Conservation (phyloP, 257 asterid genomes). For the Leptodermis oblonga region DNA sequence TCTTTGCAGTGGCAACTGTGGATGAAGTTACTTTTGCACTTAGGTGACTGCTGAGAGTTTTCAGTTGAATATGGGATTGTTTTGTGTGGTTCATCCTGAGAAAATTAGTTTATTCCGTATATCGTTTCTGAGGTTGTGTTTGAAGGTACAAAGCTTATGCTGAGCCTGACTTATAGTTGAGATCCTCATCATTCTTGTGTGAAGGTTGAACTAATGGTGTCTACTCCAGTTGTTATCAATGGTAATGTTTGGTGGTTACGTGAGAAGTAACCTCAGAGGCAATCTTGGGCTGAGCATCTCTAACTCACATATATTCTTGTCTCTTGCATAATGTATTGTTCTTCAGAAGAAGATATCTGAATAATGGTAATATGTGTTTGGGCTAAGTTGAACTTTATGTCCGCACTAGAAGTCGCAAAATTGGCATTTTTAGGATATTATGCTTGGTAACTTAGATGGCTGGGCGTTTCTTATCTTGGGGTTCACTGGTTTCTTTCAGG, state of each 20-base stretch:
- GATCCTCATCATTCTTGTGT: slow-evolving; percentile 21
- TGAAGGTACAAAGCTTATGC: slow-evolving; percentile 25
- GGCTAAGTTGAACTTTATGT: slow-evolving; percentile 42
- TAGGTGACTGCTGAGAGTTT: slow-evolving; percentile 15
- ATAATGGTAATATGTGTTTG: slow-evolving; percentile 32
- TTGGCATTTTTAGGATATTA: slow-evolving; percentile 38
- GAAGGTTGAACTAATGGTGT: slow-evolving; percentile 33
- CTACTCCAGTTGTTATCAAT: slow-evolving; percentile 23
- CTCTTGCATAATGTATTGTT: slow-evolving; percentile 28
- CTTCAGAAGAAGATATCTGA: slow-evolving; percentile 47
- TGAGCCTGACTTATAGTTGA: slow-evolving; percentile 19
- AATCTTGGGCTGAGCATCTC: slow-evolving; percentile 27
- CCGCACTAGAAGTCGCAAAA: slow-evolving; percentile 45
- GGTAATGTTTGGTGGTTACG: slow-evolving; percentile 18
- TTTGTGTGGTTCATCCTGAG: not conserved
- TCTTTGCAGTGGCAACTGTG: slow-evolving; percentile 20
- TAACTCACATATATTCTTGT: slow-evolving; percentile 18
- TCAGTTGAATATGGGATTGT: not conserved
- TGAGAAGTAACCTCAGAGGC: slow-evolving; percentile 29
- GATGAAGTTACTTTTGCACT: slow-evolving; percentile 4
- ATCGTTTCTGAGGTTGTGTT: slow-evolving; percentile 18
- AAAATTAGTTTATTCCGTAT: slow-evolving; percentile 7
- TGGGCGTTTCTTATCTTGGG: slow-evolving; percentile 52
- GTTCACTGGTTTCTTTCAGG: slow-evolving; percentile 86
- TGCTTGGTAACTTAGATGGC: slow-evolving; percentile 44